A percentile compares a stretch with the other conserved stretches of the same genome.
Evolutionary conservation across 2,329 filamentous ascomycete species (phyloP).

Genomic region (Ambrosiella xylebori): DNA sequence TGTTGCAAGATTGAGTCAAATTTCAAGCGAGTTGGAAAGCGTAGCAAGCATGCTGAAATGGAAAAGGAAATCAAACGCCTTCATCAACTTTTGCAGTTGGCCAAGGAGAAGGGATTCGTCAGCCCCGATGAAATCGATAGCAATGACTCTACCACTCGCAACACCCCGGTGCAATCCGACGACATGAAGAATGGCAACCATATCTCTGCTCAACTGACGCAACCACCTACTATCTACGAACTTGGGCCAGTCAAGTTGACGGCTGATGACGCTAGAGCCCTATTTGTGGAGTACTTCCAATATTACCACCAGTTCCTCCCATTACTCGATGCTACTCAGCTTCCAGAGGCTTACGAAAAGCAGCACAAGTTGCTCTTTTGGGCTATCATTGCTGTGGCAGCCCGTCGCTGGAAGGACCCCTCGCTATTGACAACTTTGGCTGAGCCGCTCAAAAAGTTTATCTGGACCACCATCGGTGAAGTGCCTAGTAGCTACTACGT

Average conservation of each 20-base stretch:
- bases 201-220: too few species aligned
- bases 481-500: constrained; percentile 66
- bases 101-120: constrained; percentile 40
- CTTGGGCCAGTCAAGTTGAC: constrained; percentile 47
- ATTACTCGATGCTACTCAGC: constrained; percentile 48
- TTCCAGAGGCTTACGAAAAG: constrained; percentile 57
- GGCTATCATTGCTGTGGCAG: constrained; percentile 61
- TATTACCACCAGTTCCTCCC: constrained; percentile 65
- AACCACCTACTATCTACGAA: constrained; percentile 19
- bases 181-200: constrained; percentile 37
- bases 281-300: constrained; percentile 60
- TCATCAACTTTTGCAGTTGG: constrained; percentile 42
- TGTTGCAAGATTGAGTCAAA: constrained; percentile 77
- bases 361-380: constrained; percentile 74
- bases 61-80: constrained; percentile 62
- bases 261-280: constrained; percentile 41
- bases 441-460: constrained; percentile 48
- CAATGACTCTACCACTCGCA: constrained; percentile 34
- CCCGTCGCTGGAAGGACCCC: constrained; percentile 51
- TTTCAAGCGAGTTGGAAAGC: constrained; percentile 71
- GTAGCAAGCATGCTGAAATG: constrained; percentile 72
- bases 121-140: constrained; percentile 36
- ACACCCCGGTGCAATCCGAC: constrained; percentile 49
- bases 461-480: constrained; percentile 63
- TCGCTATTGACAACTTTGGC: constrained; percentile 50